Evolutionary conservation across 2,329 filamentous ascomycete species (phyloP), one percentile per base, ranked within the genome.

Genomic region (Magnaporthiopsis rhizophila): DNA sequence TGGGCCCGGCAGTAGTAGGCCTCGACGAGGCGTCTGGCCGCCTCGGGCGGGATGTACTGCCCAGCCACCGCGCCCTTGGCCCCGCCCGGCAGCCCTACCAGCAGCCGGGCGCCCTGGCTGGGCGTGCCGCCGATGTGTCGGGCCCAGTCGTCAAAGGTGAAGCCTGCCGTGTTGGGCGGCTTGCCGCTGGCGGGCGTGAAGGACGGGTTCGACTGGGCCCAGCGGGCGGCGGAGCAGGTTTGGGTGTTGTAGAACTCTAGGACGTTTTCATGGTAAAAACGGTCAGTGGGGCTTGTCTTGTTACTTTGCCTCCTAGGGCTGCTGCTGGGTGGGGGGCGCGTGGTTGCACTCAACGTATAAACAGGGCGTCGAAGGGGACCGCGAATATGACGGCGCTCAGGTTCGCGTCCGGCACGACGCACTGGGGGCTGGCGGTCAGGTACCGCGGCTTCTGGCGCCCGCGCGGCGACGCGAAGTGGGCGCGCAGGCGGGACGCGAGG

Each of bases 181-280:
- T 63, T 2, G 21, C 65, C 64, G 13, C 65, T 64, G 12, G 71
- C 73, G 11, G 71, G 63, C 15, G 66, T 65, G 66, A 74, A 74
- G 61, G 67, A 65, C 21, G 69, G 50, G 65, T 76, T 69, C 32
- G 73, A 71, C 59, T 77, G 74, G 59, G 66, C 70, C 71, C 72
- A 73, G 15, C 65, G 62, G 13, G 68, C 68, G 1, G 72, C 71
- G 18, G 69, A 69, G 68, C 78, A 81, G 26, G 61, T 67, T 0
- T 69, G 68, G 69, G 81, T 81, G 74, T 81, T 81, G 73, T 80
- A 82, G 71, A 81, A 82, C 72, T 81, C 59, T 61, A 15, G 11
- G 21, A 9, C n/a, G n/a, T n/a, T n/a, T n/a, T n/a, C n/a, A n/a
- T n/a, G n/a, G n/a, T n/a, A n/a, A n/a, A n/a, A n/a, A n/a, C n/a